Conservation (phyloP, 768 basidiomycete genomes). For the Lactifluus subvellereus region DNA sequence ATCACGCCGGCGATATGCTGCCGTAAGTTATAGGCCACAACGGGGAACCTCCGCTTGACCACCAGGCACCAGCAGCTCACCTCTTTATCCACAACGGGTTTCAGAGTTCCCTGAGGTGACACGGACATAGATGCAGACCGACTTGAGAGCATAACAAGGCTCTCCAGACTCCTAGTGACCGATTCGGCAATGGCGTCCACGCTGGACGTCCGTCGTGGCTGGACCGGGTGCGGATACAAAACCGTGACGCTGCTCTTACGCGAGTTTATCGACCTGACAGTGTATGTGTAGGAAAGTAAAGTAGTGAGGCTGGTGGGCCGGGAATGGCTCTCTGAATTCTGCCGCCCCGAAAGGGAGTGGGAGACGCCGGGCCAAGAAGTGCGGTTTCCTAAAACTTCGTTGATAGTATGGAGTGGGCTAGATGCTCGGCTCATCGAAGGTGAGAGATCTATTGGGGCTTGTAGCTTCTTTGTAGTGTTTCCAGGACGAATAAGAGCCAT, state of each 20-base stretch:
- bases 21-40: background rate
- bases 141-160: background rate
- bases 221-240: constrained; percentile 9
- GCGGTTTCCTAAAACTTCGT: background rate
- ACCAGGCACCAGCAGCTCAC: background rate
- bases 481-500: background rate
- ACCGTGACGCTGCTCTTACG: constrained; percentile 11
- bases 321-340: background rate
- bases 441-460: background rate
- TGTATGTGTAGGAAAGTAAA: background rate
- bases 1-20: constrained; percentile 1
- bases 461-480: background rate
- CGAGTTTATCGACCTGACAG: constrained; percentile 12
- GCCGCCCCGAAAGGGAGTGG: background rate
- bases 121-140: background rate
- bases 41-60: too few species aligned
- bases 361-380: constrained; percentile 1
- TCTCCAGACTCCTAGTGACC: background rate
- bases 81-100: background rate
- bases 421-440: background rate
- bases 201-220: background rate
- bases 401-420: background rate
- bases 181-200: background rate
- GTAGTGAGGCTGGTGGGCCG: background rate
- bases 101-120: background rate